phyloP scores from a whole-genome alignment of 164 flowering plant genomes.

The Aristolochia californica region DNA sequence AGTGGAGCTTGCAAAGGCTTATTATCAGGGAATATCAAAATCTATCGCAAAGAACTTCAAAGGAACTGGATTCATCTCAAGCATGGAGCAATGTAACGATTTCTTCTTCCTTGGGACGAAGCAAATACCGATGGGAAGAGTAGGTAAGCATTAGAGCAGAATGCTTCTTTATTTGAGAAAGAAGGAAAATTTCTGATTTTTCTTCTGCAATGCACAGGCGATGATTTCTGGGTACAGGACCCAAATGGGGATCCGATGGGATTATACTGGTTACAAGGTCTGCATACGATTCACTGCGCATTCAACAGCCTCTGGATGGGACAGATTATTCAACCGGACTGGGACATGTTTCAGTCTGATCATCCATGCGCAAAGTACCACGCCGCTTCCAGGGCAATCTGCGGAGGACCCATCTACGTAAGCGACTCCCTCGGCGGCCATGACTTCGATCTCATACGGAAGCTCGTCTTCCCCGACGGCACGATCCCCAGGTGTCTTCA shows the following conservation, averaged over 20 bases:
- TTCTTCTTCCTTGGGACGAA: constrained; percentile 80
- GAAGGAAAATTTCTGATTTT: neutral
- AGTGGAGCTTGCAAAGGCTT: constrained; percentile 69
- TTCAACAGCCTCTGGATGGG: constrained; percentile 96
- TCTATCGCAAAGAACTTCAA: constrained; percentile 69
- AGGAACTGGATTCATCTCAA: constrained; percentile 67
- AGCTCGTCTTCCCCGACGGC: constrained; percentile 75
- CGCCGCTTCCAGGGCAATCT: constrained; percentile 80
- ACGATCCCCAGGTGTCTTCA: constrained; percentile 68
- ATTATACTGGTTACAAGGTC: constrained; percentile 86
- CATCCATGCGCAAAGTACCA: constrained; percentile 71
- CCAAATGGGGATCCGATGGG: constrained; percentile 91
- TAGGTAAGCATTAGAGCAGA: constrained; percentile 33
- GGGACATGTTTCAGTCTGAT: constrained; percentile 96
- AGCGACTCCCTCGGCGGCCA: constrained; percentile 73
- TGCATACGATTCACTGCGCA: constrained; percentile 89
- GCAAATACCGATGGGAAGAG: constrained; percentile 77
- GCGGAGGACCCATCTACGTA: constrained; percentile 78
- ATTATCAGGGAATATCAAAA: constrained; percentile 51
- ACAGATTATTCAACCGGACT: constrained; percentile 78
- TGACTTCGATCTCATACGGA: constrained; percentile 55
- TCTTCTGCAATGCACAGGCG: constrained; percentile 33
- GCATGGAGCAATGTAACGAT: constrained; percentile 93
- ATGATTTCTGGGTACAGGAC: constrained; percentile 94
- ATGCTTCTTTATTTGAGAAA: no score